Evolutionary conservation across 78 protist genomes (phyloP), one percentile per base, ranked within the genome.

Genomic region (Cavenderia fasciculata): DNA sequence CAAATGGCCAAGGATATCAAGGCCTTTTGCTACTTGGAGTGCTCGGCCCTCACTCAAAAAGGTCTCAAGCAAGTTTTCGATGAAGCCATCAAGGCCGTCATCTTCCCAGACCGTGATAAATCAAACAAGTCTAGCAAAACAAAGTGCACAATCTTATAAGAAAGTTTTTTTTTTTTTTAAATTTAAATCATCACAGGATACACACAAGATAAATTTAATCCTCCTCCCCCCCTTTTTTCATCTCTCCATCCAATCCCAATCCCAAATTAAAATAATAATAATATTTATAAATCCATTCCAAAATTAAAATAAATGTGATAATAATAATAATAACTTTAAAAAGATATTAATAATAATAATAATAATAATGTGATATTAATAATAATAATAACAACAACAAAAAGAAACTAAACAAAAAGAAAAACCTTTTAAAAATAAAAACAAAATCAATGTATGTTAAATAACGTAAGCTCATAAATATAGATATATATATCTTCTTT

Each of bases 11-110:
- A 79, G 27, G 69, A 92, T 27, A 95, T 96, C 76, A 72, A 49
- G 44, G 98, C 98, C 25, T 89, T 49, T 41, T 76, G 87, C 27
- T 96, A 96, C 87, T 49, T 96, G 84, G 98, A 96, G 41, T 98
- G 99, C 92, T 94, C 97, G 3, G 99, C 99, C 23, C 68, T 93
- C 19, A 96, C 96, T 40, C 98, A 96, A 78, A 34, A 92, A 33
- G 95, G 96, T 36, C 95, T 98, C 51, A 98, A 96, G 94, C 76
- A 87, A 44, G 96, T 92, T 25, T 95, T 95, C 43, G 96, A 95
- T 51, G 93, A 90, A 59, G 92, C 95, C 10, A 95, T 95, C 59
- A 74, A 92, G 54, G 91, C 75, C n/a, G 95, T 92, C 25, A 82
- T 94, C 36, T 70, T 79, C 86, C 95, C 95, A 70, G 86, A 74